These are phyloP conservation scores for Colletotrichum gloeosporioides DNA, from an alignment of 2,329 filamentous ascomycete genomes.

Conservation along the genomic window DNA sequence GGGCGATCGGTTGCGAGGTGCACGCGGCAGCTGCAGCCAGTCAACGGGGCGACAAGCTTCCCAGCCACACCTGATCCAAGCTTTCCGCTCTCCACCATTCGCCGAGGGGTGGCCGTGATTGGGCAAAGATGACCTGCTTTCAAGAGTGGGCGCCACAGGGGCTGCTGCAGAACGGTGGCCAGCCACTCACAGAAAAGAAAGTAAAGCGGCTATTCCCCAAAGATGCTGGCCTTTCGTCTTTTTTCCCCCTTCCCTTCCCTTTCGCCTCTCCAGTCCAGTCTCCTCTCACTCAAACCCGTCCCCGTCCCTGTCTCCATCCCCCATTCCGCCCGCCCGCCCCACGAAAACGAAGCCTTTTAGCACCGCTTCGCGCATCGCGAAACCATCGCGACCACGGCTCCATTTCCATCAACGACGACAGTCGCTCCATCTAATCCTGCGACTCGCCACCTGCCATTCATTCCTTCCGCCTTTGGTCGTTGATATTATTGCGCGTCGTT, in stretches of 20 bases:
- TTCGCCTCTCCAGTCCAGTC: not conserved
- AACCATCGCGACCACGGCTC: slow-evolving; percentile 11
- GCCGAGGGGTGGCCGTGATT: not conserved
- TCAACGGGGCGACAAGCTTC: not conserved
- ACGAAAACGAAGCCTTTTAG: not conserved
- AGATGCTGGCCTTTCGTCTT: not conserved
- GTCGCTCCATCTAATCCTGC: not conserved
- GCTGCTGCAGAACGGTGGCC: not conserved
- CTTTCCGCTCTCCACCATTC: not conserved
- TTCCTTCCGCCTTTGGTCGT: not conserved
- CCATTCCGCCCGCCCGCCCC: slow-evolving; percentile 1
- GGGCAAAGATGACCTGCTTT: not conserved
- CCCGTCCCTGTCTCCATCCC: slow-evolving; percentile 10
- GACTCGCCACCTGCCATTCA: not conserved
- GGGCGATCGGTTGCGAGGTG: not conserved
- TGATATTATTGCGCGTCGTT: not conserved
- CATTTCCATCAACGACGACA: slow-evolving; percentile 1
- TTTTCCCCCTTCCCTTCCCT: not conserved
- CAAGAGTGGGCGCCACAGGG: slow-evolving; percentile 1
- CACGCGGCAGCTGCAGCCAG: not conserved
- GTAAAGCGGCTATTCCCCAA: slow-evolving; percentile 21
- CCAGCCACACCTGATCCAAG: not conserved
- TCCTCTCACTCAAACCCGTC: not conserved
- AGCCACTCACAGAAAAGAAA: slow-evolving; percentile 16
- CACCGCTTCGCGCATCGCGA: slow-evolving; percentile 13